These are phyloP conservation scores for Clavulina sp. DNA, from an alignment of 768 basidiomycete genomes.

Conservation along the genomic window DNA sequence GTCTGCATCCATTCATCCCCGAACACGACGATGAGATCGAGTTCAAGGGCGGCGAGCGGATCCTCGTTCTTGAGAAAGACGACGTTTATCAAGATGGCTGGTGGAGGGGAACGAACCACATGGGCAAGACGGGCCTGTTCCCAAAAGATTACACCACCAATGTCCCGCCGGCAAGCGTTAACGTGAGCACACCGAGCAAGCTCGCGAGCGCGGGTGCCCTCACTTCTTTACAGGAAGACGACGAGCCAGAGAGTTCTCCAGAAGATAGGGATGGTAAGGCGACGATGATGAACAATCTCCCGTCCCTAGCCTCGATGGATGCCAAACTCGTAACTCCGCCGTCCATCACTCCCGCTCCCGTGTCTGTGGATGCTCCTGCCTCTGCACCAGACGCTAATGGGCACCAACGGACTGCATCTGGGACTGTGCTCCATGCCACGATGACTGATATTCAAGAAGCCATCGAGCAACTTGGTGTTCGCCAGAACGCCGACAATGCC, in stretches of 20 bases:
- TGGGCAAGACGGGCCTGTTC: conserved; percentile 78
- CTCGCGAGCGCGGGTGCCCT: conserved; percentile 12
- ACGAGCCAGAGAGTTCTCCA: too few species aligned
- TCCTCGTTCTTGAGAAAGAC: conserved; percentile 85
- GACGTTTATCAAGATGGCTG: conserved; percentile 89
- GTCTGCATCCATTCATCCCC: conserved; percentile 71
- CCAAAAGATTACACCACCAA: conserved; percentile 74
- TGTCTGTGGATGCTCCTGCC: neutral
- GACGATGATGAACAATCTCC: conserved; percentile 16
- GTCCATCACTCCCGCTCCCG: neutral
- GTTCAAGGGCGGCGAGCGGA: conserved; percentile 69
- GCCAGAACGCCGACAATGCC: conserved; percentile 32
- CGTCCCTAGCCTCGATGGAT: conserved; percentile 15
- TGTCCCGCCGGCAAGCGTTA: conserved; percentile 22
- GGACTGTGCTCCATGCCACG: conserved; percentile 59
- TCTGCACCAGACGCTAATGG: neutral
- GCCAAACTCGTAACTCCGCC: too few species aligned
- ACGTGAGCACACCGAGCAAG: conserved; percentile 10
- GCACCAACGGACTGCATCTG: neutral
- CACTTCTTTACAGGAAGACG: conserved; percentile 17
- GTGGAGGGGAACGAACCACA: conserved; percentile 71
- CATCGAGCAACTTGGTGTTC: conserved; percentile 60
- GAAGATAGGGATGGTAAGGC: too few species aligned
- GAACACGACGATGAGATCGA: conserved; percentile 89
- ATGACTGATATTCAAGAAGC: conserved; percentile 83